Evolutionary conservation across 345 rosid species (phyloP), one percentile per base, ranked within the genome.

Genomic region (Brassica rapa): DNA sequence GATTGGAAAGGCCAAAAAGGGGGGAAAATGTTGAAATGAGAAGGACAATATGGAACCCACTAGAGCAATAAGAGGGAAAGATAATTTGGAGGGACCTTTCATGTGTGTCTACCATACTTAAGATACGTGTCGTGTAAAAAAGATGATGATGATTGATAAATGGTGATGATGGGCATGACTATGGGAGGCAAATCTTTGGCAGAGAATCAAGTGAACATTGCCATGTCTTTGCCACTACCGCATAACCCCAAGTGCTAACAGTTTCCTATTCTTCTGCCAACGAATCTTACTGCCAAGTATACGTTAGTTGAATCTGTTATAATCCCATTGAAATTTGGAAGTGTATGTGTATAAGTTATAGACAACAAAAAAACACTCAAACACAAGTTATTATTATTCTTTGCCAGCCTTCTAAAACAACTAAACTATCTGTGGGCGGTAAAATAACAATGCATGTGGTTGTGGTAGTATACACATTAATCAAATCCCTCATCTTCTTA

Each of bases 191-290:
- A 74, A 79, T 74, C 78, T 79, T 25, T 68, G 60, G 78, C 65
- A 79, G 71, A 79, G 78, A 73, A 79, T 68, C 82, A 68, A 73
- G 55, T 73, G 74, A 79, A 62, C 74, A 53, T 79, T 62, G 74
- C 66, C 78, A 68, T 61, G 77, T 79, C 82, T 32, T 68, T 73
- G 64, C 82, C 76, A 77, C 76, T 63, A 76, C 51, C 56, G 32
- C 66, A 39, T 4, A 4, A 67, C 68, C 68, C 62, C 8, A 49
- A 49, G 7, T 49, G 19, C 19, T 49, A 16, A 3, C 10, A 29
- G 51, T 66, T 66, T 68, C 33, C 0, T 68, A 27, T 41, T 43
- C 68, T 35, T 75, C 21, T 76, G 62, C 68, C 62, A 68, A 29
- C 51, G 69, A 76, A 68, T 76, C 73, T 43, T 21, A 68, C 7